Conservation (phyloP, 148 eudicot species). For the Camellia lanceoleosa region DNA sequence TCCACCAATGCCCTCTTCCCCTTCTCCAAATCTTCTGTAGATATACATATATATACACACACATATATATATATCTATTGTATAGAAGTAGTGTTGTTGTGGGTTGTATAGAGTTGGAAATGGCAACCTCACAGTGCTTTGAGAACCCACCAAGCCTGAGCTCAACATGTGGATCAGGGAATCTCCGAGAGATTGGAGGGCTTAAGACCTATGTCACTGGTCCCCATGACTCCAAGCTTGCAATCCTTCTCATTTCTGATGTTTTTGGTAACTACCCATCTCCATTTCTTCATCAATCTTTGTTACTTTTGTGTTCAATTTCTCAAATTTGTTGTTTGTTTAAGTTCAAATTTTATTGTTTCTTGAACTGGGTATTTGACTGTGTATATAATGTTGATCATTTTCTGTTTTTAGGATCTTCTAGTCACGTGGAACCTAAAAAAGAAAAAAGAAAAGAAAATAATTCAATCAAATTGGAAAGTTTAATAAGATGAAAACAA, state of each 20-base stretch:
- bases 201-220: conserved; percentile 33
- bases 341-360: neutral
- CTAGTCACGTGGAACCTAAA: too few relatives aligned
- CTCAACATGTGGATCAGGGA: conserved; percentile 27
- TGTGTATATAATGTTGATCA: neutral
- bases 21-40: neutral
- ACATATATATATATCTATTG: neutral
- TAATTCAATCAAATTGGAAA: too few relatives aligned
- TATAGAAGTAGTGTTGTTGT: neutral
- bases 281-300: neutral
- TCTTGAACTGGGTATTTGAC: conserved; percentile 10
- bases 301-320: neutral
- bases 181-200: conserved; percentile 28
- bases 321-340: neutral
- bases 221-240: conserved; percentile 27
- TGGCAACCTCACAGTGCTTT: conserved; percentile 31
- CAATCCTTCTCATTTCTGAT: conserved; percentile 37
- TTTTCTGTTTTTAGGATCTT: too few relatives aligned
- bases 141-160: conserved; percentile 33
- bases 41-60: neutral
- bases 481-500: too few relatives aligned
- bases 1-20: too few relatives aligned
- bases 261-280: conserved; percentile 32
- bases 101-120: conserved; percentile 14
- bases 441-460: too few relatives aligned